Percentiles rank a stretch among this genome's conserved stretches.
Evolutionary conservation across 306 rosid genomes (phyloP).

Genomic region (Vigna nakashimae): DNA sequence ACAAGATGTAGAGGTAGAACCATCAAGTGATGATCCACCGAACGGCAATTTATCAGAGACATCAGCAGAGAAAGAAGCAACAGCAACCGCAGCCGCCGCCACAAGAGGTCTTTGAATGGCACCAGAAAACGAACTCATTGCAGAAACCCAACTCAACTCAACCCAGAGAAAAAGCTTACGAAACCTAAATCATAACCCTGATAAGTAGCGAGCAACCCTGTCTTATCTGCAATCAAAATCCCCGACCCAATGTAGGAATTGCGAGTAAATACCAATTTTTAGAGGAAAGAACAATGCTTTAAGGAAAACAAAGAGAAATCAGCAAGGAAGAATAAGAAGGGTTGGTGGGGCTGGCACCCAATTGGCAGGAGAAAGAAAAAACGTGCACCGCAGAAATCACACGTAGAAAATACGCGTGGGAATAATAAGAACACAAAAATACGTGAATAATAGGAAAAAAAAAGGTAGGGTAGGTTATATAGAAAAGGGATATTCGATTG

Average conservation of each 20-base stretch:
- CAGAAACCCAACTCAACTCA: conserved; percentile 26
- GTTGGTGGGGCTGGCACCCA: conserved; percentile 42
- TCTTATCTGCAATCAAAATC: conserved; percentile 1
- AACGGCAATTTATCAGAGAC: conserved; percentile 62
- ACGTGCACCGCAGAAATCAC: conserved; percentile 10
- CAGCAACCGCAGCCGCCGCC: conserved; percentile 86
- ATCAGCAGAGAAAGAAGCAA: conserved; percentile 78
- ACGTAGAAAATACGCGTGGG: conserved; percentile 50
- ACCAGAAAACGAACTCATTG: conserved; percentile 84
- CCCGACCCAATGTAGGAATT: conserved; percentile 23
- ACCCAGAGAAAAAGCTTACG: conserved; percentile 34
- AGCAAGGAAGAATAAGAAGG: background rate
- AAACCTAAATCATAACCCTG: conserved; percentile 28
- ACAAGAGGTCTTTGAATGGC: conserved; percentile 82
- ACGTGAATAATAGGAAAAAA: background rate
- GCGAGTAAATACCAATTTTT: conserved; percentile 5
- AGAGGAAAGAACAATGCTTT: conserved; percentile 31
- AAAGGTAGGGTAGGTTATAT: background rate
- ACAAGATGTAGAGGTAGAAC: conserved; percentile 50
- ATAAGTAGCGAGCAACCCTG: background rate
- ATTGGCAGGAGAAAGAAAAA: conserved; percentile 33
- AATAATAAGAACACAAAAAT: background rate
- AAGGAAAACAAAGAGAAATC: background rate
- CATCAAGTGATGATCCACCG: conserved; percentile 48
- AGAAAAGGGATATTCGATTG: conserved; percentile 53